These are phyloP conservation scores for Metarhizium humberi DNA, from an alignment of 2,329 filamentous ascomycete genomes.

Conservation along the genomic window DNA sequence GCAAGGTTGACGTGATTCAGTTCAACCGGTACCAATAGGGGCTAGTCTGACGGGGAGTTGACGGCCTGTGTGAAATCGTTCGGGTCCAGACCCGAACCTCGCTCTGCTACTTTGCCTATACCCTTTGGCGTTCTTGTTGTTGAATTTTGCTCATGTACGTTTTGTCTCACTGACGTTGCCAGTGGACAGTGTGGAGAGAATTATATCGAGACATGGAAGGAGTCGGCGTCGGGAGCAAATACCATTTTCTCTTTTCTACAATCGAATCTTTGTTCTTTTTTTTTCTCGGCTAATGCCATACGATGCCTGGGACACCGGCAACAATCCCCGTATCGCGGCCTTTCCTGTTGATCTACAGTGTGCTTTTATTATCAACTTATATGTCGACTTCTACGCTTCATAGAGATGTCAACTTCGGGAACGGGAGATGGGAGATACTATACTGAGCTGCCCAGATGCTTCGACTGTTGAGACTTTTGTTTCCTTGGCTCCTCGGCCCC, in stretches of 20 bases:
- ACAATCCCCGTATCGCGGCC: neutral
- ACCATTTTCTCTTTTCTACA: neutral
- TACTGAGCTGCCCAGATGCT: neutral
- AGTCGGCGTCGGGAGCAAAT: neutral
- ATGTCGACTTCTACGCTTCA: neutral
- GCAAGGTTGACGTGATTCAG: constrained; percentile 18
- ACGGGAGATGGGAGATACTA: neutral
- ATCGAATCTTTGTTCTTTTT: constrained; percentile 1
- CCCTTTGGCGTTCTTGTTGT: neutral
- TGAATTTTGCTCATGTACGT: neutral
- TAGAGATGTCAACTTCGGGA: neutral
- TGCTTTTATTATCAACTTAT: neutral
- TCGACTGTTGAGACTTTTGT: neutral
- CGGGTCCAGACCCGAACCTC: neutral
- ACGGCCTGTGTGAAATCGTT: neutral
- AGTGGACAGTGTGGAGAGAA: neutral
- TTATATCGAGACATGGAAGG: neutral
- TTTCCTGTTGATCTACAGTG: neutral
- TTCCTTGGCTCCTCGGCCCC: neutral
- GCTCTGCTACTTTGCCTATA: neutral
- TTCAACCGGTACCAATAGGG: constrained; percentile 20
- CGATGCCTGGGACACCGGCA: neutral
- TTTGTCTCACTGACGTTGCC: neutral
- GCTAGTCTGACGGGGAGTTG: neutral
- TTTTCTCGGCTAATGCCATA: neutral